Evolutionary conservation across 495 filamentous ascomycete species (phyloP).

Genomic region (Haplographium delicatum): DNA sequence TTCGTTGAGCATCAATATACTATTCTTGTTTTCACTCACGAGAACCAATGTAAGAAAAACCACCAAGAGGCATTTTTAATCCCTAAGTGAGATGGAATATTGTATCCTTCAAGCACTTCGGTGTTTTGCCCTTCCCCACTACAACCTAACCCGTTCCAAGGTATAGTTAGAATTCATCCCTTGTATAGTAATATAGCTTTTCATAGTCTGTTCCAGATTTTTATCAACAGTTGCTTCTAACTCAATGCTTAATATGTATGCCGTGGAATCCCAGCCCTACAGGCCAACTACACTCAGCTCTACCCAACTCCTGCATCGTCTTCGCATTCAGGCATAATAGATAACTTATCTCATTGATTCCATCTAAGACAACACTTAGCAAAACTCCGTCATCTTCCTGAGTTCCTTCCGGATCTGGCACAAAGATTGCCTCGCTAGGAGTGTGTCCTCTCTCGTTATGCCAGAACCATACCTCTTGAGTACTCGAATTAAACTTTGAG

Average conservation of each 20-base stretch:
- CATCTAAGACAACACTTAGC: constrained; percentile 67
- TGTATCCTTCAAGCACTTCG: too few relatives aligned
- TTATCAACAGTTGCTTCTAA: too few relatives aligned
- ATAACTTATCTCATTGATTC: constrained; percentile 55
- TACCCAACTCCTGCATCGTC: constrained; percentile 58
- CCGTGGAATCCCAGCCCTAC: constrained; percentile 73
- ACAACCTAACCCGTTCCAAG: too few relatives aligned
- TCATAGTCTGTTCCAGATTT: too few relatives aligned
- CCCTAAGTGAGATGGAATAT: too few relatives aligned
- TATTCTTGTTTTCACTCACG: too few relatives aligned
- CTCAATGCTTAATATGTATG: constrained; percentile 36
- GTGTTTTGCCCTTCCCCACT: too few relatives aligned
- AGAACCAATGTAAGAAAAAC: too few relatives aligned
- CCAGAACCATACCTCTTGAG: constrained; percentile 48
- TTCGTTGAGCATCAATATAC: too few relatives aligned
- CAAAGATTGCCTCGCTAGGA: constrained; percentile 70
- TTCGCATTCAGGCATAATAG: constrained; percentile 63
- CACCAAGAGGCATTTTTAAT: too few relatives aligned
- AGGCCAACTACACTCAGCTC: constrained; percentile 55
- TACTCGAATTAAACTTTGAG: constrained; percentile 60
- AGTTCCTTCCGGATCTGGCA: constrained; percentile 36
- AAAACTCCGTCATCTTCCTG: constrained; percentile 68
- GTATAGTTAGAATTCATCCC: too few relatives aligned
- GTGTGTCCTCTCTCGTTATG: constrained; percentile 52
- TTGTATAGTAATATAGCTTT: too few relatives aligned